These are phyloP conservation scores for Penicillium odoratum DNA, from an alignment of 495 filamentous ascomycete species.

Conservation along the genomic window DNA sequence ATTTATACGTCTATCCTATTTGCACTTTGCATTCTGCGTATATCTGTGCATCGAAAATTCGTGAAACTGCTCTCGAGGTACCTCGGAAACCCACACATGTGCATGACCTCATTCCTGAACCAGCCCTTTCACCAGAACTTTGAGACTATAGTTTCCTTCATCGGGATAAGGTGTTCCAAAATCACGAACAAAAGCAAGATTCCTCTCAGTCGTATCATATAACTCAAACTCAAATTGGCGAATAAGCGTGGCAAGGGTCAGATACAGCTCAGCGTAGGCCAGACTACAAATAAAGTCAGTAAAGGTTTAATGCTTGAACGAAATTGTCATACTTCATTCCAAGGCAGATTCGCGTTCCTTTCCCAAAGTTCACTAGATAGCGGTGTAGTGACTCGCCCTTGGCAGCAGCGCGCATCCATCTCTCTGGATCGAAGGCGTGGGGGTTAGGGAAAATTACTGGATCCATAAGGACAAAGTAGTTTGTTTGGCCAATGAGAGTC, in stretches of 20 bases:
- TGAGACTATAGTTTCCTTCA: conserved; percentile 21
- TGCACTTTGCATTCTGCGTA: neutral
- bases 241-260: conserved; percentile 36
- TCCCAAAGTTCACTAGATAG: conserved; percentile 43
- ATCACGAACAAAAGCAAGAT: conserved; percentile 32
- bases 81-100: too few species aligned
- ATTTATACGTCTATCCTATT: too few species aligned
- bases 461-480: conserved; percentile 47
- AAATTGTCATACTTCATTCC: conserved; percentile 35
- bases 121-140: conserved; percentile 19
- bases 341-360: conserved; percentile 43
- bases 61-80: neutral
- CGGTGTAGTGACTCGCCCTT: conserved; percentile 34
- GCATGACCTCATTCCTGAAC: conserved; percentile 12
- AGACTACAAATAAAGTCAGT: conserved; percentile 27
- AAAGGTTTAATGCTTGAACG: neutral
- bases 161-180: conserved; percentile 23
- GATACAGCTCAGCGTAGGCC: conserved; percentile 47
- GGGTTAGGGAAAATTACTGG: conserved; percentile 50
- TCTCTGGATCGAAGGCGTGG: conserved; percentile 46
- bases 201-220: conserved; percentile 29
- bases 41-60: neutral
- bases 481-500: conserved; percentile 47
- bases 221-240: conserved; percentile 42
- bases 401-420: conserved; percentile 44